Evolutionary conservation across 1,139 yeast species (phyloP).

Genomic region (Candida labiduridarum): DNA sequence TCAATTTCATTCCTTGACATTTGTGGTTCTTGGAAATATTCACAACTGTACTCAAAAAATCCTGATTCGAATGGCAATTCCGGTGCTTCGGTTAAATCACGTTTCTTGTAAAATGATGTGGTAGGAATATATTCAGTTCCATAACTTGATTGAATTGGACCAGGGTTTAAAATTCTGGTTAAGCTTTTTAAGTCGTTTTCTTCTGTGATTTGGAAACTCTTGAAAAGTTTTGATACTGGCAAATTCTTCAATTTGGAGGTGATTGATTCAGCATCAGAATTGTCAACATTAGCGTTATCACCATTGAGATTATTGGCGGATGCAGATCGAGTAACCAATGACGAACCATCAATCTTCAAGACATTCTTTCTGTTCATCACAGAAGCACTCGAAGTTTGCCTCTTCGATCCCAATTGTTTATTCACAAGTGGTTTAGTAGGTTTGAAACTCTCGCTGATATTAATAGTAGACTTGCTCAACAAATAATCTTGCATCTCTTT

Average conservation of each 20-base stretch:
- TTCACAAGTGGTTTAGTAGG: constrained; percentile 37
- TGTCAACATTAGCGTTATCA: constrained; percentile 18
- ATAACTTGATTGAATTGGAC: constrained; percentile 48
- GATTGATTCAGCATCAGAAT: constrained; percentile 37
- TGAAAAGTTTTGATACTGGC: constrained; percentile 46
- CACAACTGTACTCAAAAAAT: constrained; percentile 86
- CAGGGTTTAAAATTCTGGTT: constrained; percentile 39
- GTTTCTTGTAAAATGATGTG: constrained; percentile 52
- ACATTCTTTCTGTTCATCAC: constrained; percentile 31
- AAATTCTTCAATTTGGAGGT: constrained; percentile 41
- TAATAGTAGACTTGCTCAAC: constrained; percentile 51
- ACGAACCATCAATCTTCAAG: constrained; percentile 33
- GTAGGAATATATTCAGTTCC: constrained; percentile 53
- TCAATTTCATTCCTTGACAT: constrained; percentile 85
- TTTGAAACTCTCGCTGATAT: constrained; percentile 44
- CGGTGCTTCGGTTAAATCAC: constrained; percentile 40
- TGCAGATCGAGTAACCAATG: constrained; percentile 32
- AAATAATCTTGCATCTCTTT: constrained; percentile 66
- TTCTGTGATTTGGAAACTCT: constrained; percentile 44
- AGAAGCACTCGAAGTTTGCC: constrained; percentile 37
- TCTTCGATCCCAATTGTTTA: constrained; percentile 25
- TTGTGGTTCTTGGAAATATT: constrained; percentile 96
- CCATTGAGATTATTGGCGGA: constrained; percentile 29
- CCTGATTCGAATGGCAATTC: constrained; percentile 68
- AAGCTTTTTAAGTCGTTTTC: constrained; percentile 44